phyloP scores from a whole-genome alignment of 148 eudicot species.

The Camellia japonica region DNA sequence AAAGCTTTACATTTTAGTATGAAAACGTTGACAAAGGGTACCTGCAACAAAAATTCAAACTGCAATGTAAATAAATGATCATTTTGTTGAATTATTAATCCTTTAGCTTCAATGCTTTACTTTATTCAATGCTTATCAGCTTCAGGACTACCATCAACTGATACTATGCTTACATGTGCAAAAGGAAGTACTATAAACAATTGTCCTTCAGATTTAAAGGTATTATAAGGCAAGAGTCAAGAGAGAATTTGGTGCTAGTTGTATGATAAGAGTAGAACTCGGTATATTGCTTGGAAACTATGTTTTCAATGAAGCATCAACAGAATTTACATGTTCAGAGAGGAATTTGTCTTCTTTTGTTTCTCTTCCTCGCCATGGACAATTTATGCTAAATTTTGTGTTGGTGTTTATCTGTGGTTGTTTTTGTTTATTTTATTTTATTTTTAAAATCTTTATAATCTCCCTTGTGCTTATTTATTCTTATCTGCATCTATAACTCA shows the following conservation, averaged over 20 bases:
- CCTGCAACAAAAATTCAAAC: not conserved
- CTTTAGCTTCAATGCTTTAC: constrained; percentile 2
- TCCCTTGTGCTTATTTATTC: not conserved
- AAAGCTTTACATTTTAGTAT: not conserved
- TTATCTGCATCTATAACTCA: too few relatives aligned
- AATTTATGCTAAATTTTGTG: not conserved
- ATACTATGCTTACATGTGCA: not conserved
- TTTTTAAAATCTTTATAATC: not conserved
- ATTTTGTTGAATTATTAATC: not conserved
- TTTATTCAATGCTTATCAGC: not conserved
- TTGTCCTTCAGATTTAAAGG: not conserved
- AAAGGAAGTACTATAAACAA: not conserved
- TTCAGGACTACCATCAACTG: not conserved
- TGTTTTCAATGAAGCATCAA: not conserved
- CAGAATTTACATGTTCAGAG: not conserved
- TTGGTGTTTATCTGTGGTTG: not conserved
- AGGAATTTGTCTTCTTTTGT: not conserved
- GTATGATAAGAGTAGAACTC: too few relatives aligned
- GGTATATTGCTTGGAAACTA: not conserved
- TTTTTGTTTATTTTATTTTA: not conserved
- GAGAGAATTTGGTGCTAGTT: too few relatives aligned
- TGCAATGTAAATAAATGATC: not conserved
- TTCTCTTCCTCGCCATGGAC: not conserved
- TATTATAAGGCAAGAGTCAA: too few relatives aligned
- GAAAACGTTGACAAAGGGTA: constrained; percentile 7